Percentiles rank a stretch among this genome's conserved stretches.
Evolutionary conservation across 106 monocot species (phyloP).

Genomic region (Vanilla planifolia): DNA sequence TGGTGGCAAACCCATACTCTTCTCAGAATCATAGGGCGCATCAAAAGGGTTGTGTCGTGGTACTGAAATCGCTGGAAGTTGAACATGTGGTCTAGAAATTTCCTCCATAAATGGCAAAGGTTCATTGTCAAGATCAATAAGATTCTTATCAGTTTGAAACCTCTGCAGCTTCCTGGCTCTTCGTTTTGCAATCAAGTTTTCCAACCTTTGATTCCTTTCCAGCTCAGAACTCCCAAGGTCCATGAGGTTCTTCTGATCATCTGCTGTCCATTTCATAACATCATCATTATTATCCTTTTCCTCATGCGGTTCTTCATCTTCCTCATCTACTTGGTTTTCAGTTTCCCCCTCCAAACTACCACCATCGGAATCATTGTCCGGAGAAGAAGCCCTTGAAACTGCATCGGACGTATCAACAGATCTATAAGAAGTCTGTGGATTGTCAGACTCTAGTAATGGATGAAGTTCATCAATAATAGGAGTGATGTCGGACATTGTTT

Average conservation of each 20-base stretch:
- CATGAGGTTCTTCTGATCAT: constrained; percentile 83
- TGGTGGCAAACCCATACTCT: constrained; percentile 29
- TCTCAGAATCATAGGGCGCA: constrained; percentile 56
- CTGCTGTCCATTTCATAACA: constrained; percentile 67
- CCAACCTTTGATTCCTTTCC: constrained; percentile 68
- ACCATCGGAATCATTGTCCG: constrained; percentile 35
- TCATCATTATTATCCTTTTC: constrained; percentile 31
- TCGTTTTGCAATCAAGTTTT: constrained; percentile 67
- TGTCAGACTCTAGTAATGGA: constrained; percentile 58
- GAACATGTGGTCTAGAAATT: constrained; percentile 30
- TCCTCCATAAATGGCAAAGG: constrained; percentile 24
- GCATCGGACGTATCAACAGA: constrained; percentile 26
- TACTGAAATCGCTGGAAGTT: constrained; percentile 49
- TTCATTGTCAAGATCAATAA: constrained; percentile 64
- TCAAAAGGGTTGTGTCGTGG: constrained; percentile 68
- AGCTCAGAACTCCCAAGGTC: constrained; percentile 61
- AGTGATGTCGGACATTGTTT: constrained; percentile 54
- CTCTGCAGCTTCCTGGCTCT: constrained; percentile 43
- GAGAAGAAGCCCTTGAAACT: constrained; percentile 17
- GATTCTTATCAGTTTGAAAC: constrained; percentile 41
- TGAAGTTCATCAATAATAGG: constrained; percentile 86
- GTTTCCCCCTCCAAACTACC: constrained; percentile 32
- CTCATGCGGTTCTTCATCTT: constrained; percentile 26
- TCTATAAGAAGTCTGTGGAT: constrained; percentile 24
- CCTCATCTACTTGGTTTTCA: constrained; percentile 41